Evolutionary conservation across 441 rosid species (phyloP), one percentile per base, ranked within the genome.

Genomic region (Gossypium trilobum): DNA sequence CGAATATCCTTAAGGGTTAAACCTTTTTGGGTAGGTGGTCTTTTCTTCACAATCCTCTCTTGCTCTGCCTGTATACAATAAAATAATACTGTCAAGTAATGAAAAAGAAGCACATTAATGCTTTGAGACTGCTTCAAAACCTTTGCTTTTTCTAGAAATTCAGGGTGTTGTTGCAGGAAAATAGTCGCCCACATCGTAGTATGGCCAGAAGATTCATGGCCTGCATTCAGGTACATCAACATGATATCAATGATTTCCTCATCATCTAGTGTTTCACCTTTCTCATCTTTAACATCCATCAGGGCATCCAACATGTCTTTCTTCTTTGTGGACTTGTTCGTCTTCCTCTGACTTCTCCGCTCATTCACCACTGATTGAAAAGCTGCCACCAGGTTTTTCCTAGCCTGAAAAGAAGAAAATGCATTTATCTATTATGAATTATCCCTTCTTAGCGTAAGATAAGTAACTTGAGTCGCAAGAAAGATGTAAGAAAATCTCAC

Each of bases 121-220:
- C 25, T 52, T 8, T 22, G 13, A 5, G 0, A 11, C 44, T 11
- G 1, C 16, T 33, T 4, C 31, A 60, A n/a, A n/a, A 51, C 95
- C 92, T 78, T 86, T 17, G 96, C 92, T 75, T 83, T 87, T 54
- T 74, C 70, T 2, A 87, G n/a, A 66, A 74, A 64, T 73, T 90
- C 83, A 0, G 89, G 90, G 70, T 90, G 85, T 22, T 83, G 76
- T 54, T 90, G 88, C 42, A 90, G 87, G 70, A 84, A 86, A 77
- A 87, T 14, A 33, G 89, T 69, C 0, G 96, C 85, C 98, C 97
- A 91, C 90, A 89, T 93, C 0, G 84, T 88, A 68, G 85, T 82
- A 75, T 93, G 98, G 8, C 88, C 98, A 0, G 97, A 93, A 52
- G 98, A 91, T 81, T 91, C 97, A 72, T 94, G 97, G 69, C 96